Evolutionary conservation across 805 yeast species (phyloP).

Genomic region (Candida dajiaensis): DNA sequence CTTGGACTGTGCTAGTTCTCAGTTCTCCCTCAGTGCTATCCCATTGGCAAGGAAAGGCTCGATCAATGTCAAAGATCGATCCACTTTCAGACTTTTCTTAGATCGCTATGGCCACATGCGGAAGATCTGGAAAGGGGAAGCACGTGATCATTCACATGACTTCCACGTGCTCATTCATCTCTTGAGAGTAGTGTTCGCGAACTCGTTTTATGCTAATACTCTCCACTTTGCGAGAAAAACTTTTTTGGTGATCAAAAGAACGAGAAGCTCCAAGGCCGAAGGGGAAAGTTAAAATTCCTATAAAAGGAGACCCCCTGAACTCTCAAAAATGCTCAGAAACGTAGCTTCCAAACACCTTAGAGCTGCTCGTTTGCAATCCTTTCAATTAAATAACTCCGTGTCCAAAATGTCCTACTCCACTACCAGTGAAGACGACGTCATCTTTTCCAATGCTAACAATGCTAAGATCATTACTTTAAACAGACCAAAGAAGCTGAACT

Average conservation of each 20-base stretch:
- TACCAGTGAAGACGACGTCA: slow-evolving; percentile 42
- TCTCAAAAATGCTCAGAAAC: neutral
- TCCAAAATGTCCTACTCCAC: slow-evolving; percentile 1
- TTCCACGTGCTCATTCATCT: neutral
- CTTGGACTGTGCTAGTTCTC: slow-evolving; percentile 11
- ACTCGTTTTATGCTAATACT: neutral
- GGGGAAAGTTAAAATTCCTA: neutral
- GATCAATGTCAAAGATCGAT: neutral
- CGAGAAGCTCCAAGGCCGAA: neutral
- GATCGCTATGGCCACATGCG: neutral
- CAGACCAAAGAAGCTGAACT: slow-evolving; percentile 79
- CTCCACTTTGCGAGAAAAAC: neutral
- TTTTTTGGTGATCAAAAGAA: neutral
- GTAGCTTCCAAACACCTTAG: neutral
- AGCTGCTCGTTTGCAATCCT: neutral
- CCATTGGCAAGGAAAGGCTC: neutral
- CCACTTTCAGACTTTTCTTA: neutral
- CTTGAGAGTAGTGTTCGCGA: too few relatives aligned
- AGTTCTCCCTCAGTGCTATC: too few relatives aligned
- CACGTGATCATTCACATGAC: neutral
- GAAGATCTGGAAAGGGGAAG: too few relatives aligned
- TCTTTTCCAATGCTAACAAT: slow-evolving; percentile 54
- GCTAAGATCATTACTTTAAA: slow-evolving; percentile 73
- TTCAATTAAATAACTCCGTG: neutral
- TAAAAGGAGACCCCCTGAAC: neutral